These are phyloP conservation scores for Colletotrichum godetiae DNA, from an alignment of 2,329 filamentous ascomycete species.

Conservation along the genomic window DNA sequence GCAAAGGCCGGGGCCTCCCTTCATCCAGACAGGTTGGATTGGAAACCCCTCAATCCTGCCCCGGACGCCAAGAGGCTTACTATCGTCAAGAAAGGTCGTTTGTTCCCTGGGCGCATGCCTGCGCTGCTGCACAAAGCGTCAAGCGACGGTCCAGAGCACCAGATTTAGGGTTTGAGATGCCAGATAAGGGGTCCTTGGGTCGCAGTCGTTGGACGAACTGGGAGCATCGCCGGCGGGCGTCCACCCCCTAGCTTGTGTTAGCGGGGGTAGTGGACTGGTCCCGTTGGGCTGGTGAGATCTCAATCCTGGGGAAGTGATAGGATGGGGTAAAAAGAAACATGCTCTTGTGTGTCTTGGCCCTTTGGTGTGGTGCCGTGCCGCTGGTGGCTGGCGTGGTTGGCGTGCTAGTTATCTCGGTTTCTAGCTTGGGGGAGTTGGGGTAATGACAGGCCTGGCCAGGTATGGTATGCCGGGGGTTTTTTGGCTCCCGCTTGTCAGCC, in stretches of 20 bases:
- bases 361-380: neutral
- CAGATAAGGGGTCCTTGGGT: conserved; percentile 34
- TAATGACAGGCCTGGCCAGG: conserved; percentile 12
- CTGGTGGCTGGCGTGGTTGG: conserved; percentile 27
- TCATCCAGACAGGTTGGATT: conserved; percentile 18
- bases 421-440: conserved; percentile 31
- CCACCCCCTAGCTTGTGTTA: neutral
- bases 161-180: conserved; percentile 29
- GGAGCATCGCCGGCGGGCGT: conserved; percentile 26
- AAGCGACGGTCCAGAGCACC: conserved; percentile 10
- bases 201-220: conserved; percentile 29
- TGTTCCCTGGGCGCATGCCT: conserved; percentile 8
- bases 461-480: neutral
- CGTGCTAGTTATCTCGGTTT: neutral
- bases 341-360: neutral
- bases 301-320: conserved; percentile 29
- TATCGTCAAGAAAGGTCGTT: conserved; percentile 7
- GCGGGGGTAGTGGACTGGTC: conserved; percentile 11
- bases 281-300: conserved; percentile 28
- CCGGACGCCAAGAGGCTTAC: conserved; percentile 30
- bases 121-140: neutral
- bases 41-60: conserved; percentile 23
- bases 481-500: conserved; percentile 26
- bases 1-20: conserved; percentile 3
- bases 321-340: conserved; percentile 1